phyloP scores from a whole-genome alignment of 2,329 filamentous ascomycete genomes.

The Dactylellina haptotyla region DNA sequence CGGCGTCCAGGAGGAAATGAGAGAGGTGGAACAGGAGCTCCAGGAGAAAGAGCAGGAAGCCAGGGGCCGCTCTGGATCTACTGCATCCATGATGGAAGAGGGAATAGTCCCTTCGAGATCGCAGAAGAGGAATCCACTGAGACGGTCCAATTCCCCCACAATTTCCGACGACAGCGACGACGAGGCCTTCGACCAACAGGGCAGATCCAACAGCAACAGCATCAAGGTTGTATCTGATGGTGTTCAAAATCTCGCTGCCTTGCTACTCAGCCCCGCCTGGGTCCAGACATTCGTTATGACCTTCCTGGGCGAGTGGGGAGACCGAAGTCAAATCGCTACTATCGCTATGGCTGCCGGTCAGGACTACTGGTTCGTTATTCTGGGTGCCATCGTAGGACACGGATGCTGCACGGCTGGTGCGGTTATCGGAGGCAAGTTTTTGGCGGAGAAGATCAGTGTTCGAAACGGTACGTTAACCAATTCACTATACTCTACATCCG shows the following conservation, averaged over 20 bases:
- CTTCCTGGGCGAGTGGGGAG: conserved; percentile 97
- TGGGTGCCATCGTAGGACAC: conserved; percentile 87
- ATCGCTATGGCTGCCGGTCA: conserved; percentile 98
- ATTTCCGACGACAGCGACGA: conserved; percentile 48
- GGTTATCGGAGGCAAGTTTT: conserved; percentile 88
- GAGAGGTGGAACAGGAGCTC: conserved; percentile 78
- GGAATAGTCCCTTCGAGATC: conserved; percentile 35
- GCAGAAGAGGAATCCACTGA: conserved; percentile 44
- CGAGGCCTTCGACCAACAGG: conserved; percentile 58
- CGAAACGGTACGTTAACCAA: conserved; percentile 80
- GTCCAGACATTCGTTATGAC: conserved; percentile 99
- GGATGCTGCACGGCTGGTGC: conserved; percentile 89
- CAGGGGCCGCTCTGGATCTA: conserved; percentile 46
- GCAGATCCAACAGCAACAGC: conserved; percentile 59
- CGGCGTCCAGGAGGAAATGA: conserved; percentile 79
- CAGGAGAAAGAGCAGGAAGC: conserved; percentile 56
- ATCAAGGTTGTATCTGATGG: conserved; percentile 68
- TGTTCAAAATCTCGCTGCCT: conserved; percentile 83
- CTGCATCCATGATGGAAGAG: conserved; percentile 53
- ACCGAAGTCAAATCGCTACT: conserved; percentile 95
- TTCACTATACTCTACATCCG: conserved; percentile 19
- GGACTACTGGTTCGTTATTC: conserved; percentile 98
- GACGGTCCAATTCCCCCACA: conserved; percentile 50
- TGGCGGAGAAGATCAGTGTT: conserved; percentile 93
- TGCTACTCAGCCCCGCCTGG: conserved; percentile 94